These are phyloP conservation scores for Solanum hybrid DNA, from an alignment of 305 asterid genomes.

Conservation along the genomic window DNA sequence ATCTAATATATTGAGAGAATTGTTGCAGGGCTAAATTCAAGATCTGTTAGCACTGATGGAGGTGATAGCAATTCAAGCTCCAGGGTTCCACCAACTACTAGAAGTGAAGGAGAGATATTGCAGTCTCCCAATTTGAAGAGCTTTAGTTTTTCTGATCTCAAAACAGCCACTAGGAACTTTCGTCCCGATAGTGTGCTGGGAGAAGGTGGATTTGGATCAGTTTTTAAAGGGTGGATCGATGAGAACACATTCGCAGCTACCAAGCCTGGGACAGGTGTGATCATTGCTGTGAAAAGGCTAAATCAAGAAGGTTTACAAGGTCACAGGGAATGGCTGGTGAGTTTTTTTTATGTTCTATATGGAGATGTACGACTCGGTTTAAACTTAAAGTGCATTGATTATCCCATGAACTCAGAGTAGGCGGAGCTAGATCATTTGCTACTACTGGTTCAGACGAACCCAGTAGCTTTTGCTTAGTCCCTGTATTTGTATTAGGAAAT, in stretches of 20 bases:
- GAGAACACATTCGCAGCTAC: conserved; percentile 50
- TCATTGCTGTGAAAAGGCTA: conserved; percentile 70
- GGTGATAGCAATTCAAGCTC: conserved; percentile 25
- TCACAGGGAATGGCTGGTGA: conserved; percentile 87
- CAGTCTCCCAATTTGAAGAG: conserved; percentile 62
- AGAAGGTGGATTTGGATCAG: conserved; percentile 92
- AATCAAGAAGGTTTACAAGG: conserved; percentile 73
- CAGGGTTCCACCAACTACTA: conserved; percentile 41
- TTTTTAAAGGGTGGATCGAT: conserved; percentile 91
- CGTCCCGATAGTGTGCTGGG: conserved; percentile 81
- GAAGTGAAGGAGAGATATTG: conserved; percentile 80
- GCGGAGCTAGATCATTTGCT: background rate
- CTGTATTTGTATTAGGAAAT: background rate
- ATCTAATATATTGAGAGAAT: background rate
- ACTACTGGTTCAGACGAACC: background rate
- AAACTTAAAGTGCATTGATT: background rate
- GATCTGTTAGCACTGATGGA: conserved; percentile 38
- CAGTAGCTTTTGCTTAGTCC: background rate
- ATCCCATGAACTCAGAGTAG: background rate
- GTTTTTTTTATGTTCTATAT: conserved; percentile 1
- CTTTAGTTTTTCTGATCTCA: conserved; percentile 57
- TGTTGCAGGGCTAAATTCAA: conserved; percentile 40
- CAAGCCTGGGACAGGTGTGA: conserved; percentile 71
- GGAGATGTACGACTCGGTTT: background rate
- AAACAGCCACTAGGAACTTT: conserved; percentile 68